A percentile compares a stretch with the other conserved stretches of the same genome.
Evolutionary conservation across 2,329 filamentous ascomycete species (phyloP).

Genomic region (Helicocarpus griseus): DNA sequence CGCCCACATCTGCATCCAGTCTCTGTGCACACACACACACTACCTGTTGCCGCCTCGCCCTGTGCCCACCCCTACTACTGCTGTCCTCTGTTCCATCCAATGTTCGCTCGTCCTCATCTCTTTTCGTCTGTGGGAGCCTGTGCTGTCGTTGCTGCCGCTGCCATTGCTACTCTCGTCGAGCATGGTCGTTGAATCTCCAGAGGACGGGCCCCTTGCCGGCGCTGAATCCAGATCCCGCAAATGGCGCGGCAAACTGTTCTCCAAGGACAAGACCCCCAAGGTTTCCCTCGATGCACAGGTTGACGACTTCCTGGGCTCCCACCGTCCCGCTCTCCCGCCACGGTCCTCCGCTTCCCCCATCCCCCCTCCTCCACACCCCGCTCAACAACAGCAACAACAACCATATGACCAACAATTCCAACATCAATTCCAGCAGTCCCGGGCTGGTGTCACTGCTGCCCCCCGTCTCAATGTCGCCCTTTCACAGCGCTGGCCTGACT

Average conservation of each 20-base stretch:
- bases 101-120: not conserved
- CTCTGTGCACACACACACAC: not conserved
- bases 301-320: slow-evolving; percentile 49
- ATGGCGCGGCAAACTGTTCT: slow-evolving; percentile 45
- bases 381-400: slow-evolving; percentile 10
- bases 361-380: not conserved
- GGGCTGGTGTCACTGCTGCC: slow-evolving; percentile 6
- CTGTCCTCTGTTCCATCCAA: not conserved
- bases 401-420: slow-evolving; percentile 8
- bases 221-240: slow-evolving; percentile 16
- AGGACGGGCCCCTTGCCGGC: slow-evolving; percentile 6
- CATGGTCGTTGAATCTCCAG: slow-evolving; percentile 11
- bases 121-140: not conserved
- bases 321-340: slow-evolving; percentile 26
- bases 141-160: not conserved
- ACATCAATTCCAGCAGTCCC: slow-evolving; percentile 15
- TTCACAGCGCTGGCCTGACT: slow-evolving; percentile 24
- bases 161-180: not conserved
- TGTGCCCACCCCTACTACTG: not conserved
- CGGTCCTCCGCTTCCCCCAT: slow-evolving; percentile 2
- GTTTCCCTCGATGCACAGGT: slow-evolving; percentile 37
- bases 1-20: not conserved
- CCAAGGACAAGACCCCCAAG: slow-evolving; percentile 28
- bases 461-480: slow-evolving; percentile 27
- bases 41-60: not conserved